A percentile compares a stretch with the other conserved stretches of the same genome.
Conservation (phyloP, 129 eudicot genomes). For the Heracleum sosnowskyi region DNA sequence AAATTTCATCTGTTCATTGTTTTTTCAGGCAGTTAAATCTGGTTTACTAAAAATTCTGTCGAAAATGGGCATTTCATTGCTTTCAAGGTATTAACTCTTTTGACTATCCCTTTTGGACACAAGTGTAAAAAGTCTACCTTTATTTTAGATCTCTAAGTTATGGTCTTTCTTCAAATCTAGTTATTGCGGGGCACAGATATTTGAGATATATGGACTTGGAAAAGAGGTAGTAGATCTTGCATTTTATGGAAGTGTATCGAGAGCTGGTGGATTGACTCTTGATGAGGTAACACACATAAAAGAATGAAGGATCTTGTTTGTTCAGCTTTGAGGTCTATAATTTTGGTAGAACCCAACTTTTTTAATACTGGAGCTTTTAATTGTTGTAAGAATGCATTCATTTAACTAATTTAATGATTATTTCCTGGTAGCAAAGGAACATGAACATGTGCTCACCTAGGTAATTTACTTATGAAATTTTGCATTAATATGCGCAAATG, state of each 20-base stretch:
- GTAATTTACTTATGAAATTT: not conserved
- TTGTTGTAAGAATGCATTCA: not conserved
- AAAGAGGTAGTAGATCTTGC: conserved; percentile 76
- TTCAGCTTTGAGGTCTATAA: not conserved
- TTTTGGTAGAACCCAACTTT: not conserved
- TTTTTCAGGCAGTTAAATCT: conserved; percentile 72
- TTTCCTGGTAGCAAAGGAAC: not conserved
- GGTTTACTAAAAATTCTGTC: conserved; percentile 91
- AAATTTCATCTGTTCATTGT: conserved; percentile 7
- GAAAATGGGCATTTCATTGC: conserved; percentile 96
- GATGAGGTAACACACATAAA: conserved; percentile 60
- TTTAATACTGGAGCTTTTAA: not conserved
- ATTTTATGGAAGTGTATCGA: conserved; percentile 84
- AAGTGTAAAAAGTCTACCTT: conserved; percentile 7
- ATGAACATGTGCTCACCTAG: conserved; percentile 2
- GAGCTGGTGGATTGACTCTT: conserved; percentile 86
- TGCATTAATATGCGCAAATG: not conserved
- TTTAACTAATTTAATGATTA: not conserved
- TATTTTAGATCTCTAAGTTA: conserved; percentile 2
- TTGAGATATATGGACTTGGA: conserved; percentile 95
- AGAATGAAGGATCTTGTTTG: not conserved
- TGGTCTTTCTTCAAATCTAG: conserved; percentile 30
- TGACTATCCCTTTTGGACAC: conserved; percentile 9
- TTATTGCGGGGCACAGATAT: conserved; percentile 99
- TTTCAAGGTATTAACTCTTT: conserved; percentile 65